Evolutionary conservation across 2,329 filamentous ascomycete genomes (phyloP).

Genomic region (Fusarium oligoseptatum): DNA sequence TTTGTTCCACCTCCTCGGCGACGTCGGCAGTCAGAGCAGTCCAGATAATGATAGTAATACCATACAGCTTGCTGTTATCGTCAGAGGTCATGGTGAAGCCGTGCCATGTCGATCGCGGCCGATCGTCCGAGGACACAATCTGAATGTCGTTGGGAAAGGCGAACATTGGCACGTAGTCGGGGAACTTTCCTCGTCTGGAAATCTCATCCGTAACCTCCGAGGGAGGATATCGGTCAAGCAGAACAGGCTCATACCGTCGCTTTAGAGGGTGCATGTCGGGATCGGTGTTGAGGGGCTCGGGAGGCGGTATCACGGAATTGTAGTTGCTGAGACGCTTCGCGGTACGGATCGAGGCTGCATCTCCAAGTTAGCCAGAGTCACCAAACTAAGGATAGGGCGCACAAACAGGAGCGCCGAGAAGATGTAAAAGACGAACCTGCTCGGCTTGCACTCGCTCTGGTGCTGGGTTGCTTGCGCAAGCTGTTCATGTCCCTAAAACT

Average conservation of each 20-base stretch:
- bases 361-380: constrained; percentile 46
- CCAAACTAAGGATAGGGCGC: neutral
- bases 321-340: constrained; percentile 94
- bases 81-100: constrained; percentile 98
- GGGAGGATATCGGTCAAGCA: constrained; percentile 93
- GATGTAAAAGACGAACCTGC: constrained; percentile 44
- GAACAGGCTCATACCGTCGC: constrained; percentile 93
- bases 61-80: constrained; percentile 92
- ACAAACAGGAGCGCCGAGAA: neutral
- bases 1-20: constrained; percentile 84
- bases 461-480: constrained; percentile 85
- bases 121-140: constrained; percentile 94
- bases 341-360: constrained; percentile 75
- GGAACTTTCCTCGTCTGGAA: constrained; percentile 85
- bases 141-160: constrained; percentile 98
- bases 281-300: constrained; percentile 89
- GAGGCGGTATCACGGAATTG: constrained; percentile 95
- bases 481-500: constrained; percentile 97
- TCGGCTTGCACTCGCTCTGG: constrained; percentile 68
- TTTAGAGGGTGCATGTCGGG: constrained; percentile 97
- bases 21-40: constrained; percentile 85
- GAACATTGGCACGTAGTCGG: constrained; percentile 99
- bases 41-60: constrained; percentile 93
- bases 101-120: constrained; percentile 97
- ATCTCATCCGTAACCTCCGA: constrained; percentile 85